Percentiles rank a stretch among this genome's conserved stretches.
Evolutionary conservation across 2,329 filamentous ascomycete species (phyloP).

Genomic region (Bipolaris bicolor): DNA sequence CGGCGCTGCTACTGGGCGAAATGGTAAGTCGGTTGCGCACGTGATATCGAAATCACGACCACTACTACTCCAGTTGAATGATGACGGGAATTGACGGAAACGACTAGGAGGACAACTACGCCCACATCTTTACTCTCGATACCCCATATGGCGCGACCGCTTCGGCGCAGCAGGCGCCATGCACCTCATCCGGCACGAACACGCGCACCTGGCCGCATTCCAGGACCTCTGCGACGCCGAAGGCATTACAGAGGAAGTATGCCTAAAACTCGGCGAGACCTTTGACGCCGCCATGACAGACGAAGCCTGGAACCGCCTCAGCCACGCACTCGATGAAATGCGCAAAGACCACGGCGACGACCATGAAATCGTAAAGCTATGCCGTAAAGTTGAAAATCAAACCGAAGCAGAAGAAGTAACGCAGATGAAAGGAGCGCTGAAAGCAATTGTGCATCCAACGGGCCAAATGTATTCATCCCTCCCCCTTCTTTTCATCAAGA

Average conservation of each 20-base stretch:
- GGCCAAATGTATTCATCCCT: slow-evolving; percentile 13
- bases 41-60: not conserved
- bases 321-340: slow-evolving; percentile 16
- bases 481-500: too few species aligned
- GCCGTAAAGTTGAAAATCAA: slow-evolving; percentile 9
- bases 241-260: slow-evolving; percentile 15
- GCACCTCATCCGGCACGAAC: slow-evolving; percentile 19
- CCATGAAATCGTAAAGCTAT: slow-evolving; percentile 13
- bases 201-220: slow-evolving; percentile 17
- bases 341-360: slow-evolving; percentile 17
- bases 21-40: slow-evolving; percentile 7
- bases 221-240: slow-evolving; percentile 14
- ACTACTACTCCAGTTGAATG: too few species aligned
- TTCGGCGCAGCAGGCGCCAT: slow-evolving; percentile 19
- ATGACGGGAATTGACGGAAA: not conserved
- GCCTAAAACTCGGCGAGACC: slow-evolving; percentile 20
- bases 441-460: slow-evolving; percentile 13
- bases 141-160: slow-evolving; percentile 13
- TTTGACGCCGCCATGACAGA: slow-evolving; percentile 24
- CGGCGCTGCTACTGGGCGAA: slow-evolving; percentile 18
- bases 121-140: slow-evolving; percentile 21
- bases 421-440: slow-evolving; percentile 20
- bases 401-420: slow-evolving; percentile 12
- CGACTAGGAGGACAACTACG: slow-evolving; percentile 21
- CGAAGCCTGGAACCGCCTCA: slow-evolving; percentile 19